These are phyloP conservation scores for Cucurbitaria berberidis DNA, from an alignment of 2,329 filamentous ascomycete species.

Conservation along the genomic window DNA sequence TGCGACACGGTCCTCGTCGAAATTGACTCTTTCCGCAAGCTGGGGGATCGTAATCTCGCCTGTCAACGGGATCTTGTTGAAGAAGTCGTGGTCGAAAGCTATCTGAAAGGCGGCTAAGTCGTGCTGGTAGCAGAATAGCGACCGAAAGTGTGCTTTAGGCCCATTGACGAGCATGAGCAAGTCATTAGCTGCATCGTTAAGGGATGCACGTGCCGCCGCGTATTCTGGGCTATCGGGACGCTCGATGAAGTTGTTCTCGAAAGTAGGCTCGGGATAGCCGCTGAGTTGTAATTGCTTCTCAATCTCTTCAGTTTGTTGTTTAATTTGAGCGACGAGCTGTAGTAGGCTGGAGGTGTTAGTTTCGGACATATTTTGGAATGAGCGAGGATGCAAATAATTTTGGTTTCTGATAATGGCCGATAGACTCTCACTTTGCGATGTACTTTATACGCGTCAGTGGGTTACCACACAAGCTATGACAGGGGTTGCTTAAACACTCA, in stretches of 20 bases:
- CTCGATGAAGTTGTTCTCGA: neutral
- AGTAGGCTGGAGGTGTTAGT: neutral
- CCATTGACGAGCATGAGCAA: neutral
- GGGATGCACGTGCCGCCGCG: neutral
- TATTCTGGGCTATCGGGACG: neutral
- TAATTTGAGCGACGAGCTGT: neutral
- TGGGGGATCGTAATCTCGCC: neutral
- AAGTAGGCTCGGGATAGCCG: neutral
- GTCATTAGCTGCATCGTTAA: neutral
- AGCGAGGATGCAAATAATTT: neutral
- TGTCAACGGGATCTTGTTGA: constrained; percentile 5
- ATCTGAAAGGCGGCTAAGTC: constrained; percentile 18
- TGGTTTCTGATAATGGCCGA: neutral
- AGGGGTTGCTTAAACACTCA: neutral
- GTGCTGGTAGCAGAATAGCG: constrained; percentile 1
- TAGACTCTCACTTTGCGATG: neutral
- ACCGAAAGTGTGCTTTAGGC: neutral
- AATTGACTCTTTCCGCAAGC: constrained; percentile 4
- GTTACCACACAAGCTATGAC: neutral
- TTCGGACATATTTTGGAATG: neutral
- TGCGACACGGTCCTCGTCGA: constrained; percentile 1
- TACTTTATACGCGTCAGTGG: neutral
- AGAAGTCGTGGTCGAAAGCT: constrained; percentile 13
- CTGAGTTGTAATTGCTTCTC: neutral
- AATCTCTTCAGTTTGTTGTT: neutral